Evolutionary conservation across 805 yeast genomes (phyloP).

Genomic region (Hagleromyces aurorensis): DNA sequence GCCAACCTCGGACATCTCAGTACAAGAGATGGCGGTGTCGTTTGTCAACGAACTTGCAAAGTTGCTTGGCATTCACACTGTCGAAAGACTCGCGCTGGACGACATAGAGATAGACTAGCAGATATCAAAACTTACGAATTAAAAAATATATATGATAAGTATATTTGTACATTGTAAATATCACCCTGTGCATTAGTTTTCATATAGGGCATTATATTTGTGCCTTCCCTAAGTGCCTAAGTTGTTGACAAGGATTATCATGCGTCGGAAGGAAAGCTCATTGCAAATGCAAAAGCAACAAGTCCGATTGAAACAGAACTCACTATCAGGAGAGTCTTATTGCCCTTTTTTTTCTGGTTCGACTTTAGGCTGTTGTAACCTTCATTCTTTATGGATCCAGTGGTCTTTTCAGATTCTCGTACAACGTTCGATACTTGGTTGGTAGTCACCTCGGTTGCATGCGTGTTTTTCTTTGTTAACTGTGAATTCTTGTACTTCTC

Average conservation of each 20-base stretch:
- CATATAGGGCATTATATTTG: not conserved
- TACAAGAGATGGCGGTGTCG: slow-evolving; percentile 35
- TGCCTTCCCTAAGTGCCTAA: not conserved
- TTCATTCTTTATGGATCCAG: not conserved
- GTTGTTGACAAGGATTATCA: not conserved
- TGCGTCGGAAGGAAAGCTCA: slow-evolving; percentile 11
- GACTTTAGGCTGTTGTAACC: slow-evolving; percentile 4
- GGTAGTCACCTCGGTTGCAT: not conserved
- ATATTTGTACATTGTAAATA: no score
- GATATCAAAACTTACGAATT: no score
- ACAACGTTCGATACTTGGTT: not conserved
- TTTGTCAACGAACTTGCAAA: slow-evolving; percentile 41
- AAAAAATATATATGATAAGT: no score
- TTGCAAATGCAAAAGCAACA: slow-evolving; percentile 15
- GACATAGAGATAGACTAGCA: no score
- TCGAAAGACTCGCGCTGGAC: slow-evolving; percentile 34
- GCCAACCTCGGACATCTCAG: slow-evolving; percentile 17
- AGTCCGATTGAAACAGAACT: slow-evolving; percentile 13
- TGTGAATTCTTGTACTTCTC: slow-evolving; percentile 27
- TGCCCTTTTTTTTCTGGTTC: slow-evolving; percentile 6
- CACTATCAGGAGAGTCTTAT: slow-evolving; percentile 8
- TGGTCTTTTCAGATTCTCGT: not conserved
- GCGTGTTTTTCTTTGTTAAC: slow-evolving; percentile 10
- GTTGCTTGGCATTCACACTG: slow-evolving; percentile 31
- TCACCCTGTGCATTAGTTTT: not conserved